A percentile compares a stretch with the other conserved stretches of the same genome.
Evolutionary conservation across 2,329 filamentous ascomycete species (phyloP).

Genomic region (Fusarium fujikuroi): DNA sequence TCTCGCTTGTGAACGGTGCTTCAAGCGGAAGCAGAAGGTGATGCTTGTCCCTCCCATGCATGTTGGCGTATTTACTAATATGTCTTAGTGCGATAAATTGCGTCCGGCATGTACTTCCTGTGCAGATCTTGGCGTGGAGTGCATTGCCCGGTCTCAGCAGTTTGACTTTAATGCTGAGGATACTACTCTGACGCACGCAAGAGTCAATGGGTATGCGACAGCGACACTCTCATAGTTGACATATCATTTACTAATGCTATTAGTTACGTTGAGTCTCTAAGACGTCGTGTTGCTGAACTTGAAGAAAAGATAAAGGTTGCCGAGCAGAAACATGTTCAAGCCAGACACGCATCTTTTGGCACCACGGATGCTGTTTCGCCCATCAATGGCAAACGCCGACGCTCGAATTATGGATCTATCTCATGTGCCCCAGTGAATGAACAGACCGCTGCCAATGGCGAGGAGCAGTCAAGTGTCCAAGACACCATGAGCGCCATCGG

Average conservation of each 20-base stretch:
- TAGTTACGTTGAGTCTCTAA: slow-evolving; percentile 18
- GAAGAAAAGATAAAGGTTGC: slow-evolving; percentile 16
- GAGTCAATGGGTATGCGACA: slow-evolving; percentile 5
- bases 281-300: slow-evolving; percentile 8
- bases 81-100: slow-evolving; percentile 1
- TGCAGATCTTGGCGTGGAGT: slow-evolving; percentile 21
- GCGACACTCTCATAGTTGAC: accelerated
- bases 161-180: slow-evolving; percentile 26
- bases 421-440: accelerated
- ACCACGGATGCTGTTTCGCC: not conserved
- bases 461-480: slow-evolving; percentile 25
- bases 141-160: slow-evolving; percentile 17
- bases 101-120: slow-evolving; percentile 15
- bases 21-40: slow-evolving; percentile 32
- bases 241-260: accelerated
- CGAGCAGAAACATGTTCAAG: not conserved
- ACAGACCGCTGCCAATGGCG: accelerated
- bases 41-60: not conserved
- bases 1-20: slow-evolving; percentile 31
- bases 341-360: not conserved
- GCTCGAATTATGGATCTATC: not conserved
- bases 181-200: slow-evolving; percentile 15
- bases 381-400: not conserved
- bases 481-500: slow-evolving; percentile 32
- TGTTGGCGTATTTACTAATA: accelerated